These are phyloP conservation scores for Lactuca sativa DNA, from an alignment of 129 eudicot genomes.

Conservation along the genomic window DNA sequence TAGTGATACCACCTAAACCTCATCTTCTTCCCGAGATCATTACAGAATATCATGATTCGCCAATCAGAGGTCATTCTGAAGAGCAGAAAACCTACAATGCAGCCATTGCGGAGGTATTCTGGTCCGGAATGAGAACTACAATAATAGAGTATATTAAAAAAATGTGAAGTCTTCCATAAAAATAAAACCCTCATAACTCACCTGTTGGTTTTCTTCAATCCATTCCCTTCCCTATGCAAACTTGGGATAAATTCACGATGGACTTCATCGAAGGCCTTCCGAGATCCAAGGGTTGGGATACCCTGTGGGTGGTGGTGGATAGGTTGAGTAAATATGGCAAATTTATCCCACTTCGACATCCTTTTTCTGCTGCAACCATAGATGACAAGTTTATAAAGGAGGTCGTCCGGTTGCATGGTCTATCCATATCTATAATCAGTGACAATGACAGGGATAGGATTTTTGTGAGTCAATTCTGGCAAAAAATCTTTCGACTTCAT, in stretches of 20 bases:
- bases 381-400: not conserved
- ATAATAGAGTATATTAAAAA: not conserved
- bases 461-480: no score
- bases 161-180: not conserved
- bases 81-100: not conserved
- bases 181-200: not conserved
- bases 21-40: no score
- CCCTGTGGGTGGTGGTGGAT: not conserved
- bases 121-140: not conserved
- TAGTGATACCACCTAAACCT: no score
- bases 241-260: not conserved
- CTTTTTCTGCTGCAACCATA: not conserved
- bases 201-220: not conserved
- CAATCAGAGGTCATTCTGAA: not conserved
- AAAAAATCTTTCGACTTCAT: not conserved
- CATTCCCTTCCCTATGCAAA: not conserved
- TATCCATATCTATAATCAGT: not conserved
- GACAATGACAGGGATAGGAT: no score
- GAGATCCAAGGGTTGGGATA: not conserved
- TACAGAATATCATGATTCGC: not conserved
- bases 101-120: not conserved
- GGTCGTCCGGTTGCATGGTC: not conserved
- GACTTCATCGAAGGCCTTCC: not conserved
- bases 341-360: not conserved
- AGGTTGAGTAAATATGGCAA: not conserved